Evolutionary conservation across 164 flowering plant species (phyloP).

Genomic region (Piper longum): DNA sequence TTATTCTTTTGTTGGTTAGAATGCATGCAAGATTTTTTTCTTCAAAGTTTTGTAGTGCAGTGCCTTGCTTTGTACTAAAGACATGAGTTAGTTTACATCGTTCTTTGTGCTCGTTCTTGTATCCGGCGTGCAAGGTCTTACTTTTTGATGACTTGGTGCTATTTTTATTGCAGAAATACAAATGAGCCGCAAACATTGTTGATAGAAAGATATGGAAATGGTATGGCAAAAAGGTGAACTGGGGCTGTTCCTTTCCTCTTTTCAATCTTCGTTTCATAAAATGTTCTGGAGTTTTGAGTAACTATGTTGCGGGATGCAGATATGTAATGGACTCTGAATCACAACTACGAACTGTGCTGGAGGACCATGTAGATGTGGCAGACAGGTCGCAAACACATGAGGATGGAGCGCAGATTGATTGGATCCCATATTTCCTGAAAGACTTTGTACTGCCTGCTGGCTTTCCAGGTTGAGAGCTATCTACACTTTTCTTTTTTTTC

Average conservation of each 20-base stretch:
- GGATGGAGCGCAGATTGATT: constrained; percentile 19
- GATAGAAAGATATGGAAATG: constrained; percentile 63
- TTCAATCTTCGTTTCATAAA: too few species aligned
- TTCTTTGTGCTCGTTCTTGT: too few species aligned
- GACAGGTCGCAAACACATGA: constrained; percentile 10
- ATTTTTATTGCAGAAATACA: constrained; percentile 11
- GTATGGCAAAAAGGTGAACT: constrained; percentile 54
- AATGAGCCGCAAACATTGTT: constrained; percentile 21
- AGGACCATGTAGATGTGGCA: constrained; percentile 14
- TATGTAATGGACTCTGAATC: constrained; percentile 32
- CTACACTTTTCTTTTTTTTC: background rate
- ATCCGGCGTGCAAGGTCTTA: too few species aligned
- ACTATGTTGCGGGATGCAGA: constrained; percentile 16
- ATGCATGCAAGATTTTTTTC: too few species aligned
- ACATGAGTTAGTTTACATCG: too few species aligned
- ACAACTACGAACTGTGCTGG: constrained; percentile 24
- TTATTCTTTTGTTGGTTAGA: too few species aligned
- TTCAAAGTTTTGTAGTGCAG: too few species aligned
- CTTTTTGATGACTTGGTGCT: too few species aligned
- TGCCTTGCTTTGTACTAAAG: too few species aligned
- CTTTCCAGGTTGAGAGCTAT: constrained; percentile 48
- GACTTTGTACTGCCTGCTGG: constrained; percentile 78
- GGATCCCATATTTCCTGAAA: constrained; percentile 54
- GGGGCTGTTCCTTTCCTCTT: too few species aligned
- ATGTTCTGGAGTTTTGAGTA: too few species aligned